A percentile compares a stretch with the other conserved stretches of the same genome.
Evolutionary conservation across 208 protist species (phyloP).

Genomic region (Acanthamoeba healyi): DNA sequence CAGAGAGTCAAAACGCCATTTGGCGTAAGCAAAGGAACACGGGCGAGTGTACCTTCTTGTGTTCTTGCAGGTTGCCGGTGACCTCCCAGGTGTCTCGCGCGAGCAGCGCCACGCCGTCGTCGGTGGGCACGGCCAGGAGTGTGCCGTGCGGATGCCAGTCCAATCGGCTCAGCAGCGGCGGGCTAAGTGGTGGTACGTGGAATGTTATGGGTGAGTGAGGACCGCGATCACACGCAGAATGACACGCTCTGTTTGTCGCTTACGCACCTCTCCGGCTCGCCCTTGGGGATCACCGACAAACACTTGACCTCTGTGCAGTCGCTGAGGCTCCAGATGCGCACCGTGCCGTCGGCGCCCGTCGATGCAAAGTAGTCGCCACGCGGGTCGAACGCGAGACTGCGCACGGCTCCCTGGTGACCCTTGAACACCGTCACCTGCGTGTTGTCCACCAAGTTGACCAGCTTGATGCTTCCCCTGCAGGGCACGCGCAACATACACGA

Average conservation of each 20-base stretch:
- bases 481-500: too few species aligned
- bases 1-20: neutral
- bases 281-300: neutral
- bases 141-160: slow-evolving; percentile 51
- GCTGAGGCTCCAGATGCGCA: slow-evolving; percentile 23
- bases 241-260: neutral
- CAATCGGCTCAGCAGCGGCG: slow-evolving; percentile 17
- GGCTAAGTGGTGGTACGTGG: neutral
- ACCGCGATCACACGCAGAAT: neutral
- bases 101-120: neutral
- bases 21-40: neutral
- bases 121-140: slow-evolving; percentile 27
- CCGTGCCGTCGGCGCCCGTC: slow-evolving; percentile 19
- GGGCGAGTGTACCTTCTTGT: slow-evolving; percentile 6
- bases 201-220: neutral
- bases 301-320: slow-evolving; percentile 21
- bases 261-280: slow-evolving; percentile 37
- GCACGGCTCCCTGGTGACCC: slow-evolving; percentile 26
- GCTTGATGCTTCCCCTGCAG: slow-evolving; percentile 50
- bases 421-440: slow-evolving; percentile 39
- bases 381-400: slow-evolving; percentile 48
- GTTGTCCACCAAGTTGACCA: slow-evolving; percentile 32
- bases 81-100: slow-evolving; percentile 24
- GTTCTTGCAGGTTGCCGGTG: neutral
- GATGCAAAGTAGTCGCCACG: slow-evolving; percentile 18